phyloP scores from a whole-genome alignment of 768 basidiomycete species.

The Pilatotrama ljubarskyi region DNA sequence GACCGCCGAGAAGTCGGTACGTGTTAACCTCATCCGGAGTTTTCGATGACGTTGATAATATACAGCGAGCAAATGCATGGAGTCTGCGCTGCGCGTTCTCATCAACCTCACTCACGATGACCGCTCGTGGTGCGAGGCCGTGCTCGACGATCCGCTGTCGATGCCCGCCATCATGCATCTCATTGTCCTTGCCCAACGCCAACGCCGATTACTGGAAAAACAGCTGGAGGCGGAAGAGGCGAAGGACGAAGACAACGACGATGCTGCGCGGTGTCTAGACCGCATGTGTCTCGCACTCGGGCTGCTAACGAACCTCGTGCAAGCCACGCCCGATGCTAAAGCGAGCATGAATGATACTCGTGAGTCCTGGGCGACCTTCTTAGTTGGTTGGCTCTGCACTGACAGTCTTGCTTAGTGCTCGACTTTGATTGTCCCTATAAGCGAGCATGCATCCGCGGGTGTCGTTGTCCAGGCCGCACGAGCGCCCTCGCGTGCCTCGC shows the following conservation, averaged over 20 bases:
- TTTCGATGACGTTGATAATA: background rate
- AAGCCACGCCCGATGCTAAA: slow-evolving; percentile 52
- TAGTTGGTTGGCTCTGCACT: slow-evolving; percentile 2
- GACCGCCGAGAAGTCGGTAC: slow-evolving; percentile 11
- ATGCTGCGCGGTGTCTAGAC: slow-evolving; percentile 54
- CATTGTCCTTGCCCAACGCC: slow-evolving; percentile 42
- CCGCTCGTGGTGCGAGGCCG: slow-evolving; percentile 51
- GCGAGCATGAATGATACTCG: slow-evolving; percentile 48
- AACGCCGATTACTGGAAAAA: slow-evolving; percentile 22
- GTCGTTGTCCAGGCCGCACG: slow-evolving; percentile 49
- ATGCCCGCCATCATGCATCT: slow-evolving; percentile 50
- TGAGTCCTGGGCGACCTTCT: slow-evolving; percentile 37
- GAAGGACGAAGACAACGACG: slow-evolving; percentile 27
- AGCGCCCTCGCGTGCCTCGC: slow-evolving; percentile 53
- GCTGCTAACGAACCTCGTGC: slow-evolving; percentile 74
- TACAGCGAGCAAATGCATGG: slow-evolving; percentile 49
- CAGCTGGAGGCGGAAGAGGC: slow-evolving; percentile 12
- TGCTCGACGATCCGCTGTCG: slow-evolving; percentile 48
- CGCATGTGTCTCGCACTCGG: slow-evolving; percentile 74
- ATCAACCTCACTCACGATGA: slow-evolving; percentile 71
- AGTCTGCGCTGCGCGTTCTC: slow-evolving; percentile 62
- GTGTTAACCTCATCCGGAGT: background rate
- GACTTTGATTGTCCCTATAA: slow-evolving; percentile 52
- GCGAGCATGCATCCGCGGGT: slow-evolving; percentile 50
- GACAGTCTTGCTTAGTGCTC: slow-evolving; percentile 40